These are phyloP conservation scores for Coniochaeta prunicola DNA, from an alignment of 2,329 filamentous ascomycete genomes.

Conservation along the genomic window DNA sequence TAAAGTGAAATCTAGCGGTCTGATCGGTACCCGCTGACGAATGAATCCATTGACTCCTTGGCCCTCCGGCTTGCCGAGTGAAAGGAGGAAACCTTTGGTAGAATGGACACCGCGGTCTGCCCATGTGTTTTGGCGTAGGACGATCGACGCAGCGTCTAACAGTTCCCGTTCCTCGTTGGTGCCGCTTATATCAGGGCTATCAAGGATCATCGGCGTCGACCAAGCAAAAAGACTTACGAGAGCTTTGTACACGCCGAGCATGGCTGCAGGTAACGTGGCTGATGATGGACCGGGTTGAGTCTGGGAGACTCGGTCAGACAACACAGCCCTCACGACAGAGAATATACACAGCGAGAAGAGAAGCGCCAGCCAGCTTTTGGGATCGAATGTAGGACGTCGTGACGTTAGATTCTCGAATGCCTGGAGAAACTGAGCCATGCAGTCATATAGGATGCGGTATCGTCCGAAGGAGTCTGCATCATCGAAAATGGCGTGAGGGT, in stretches of 20 bases:
- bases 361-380: constrained; percentile 41
- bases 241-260: constrained; percentile 43
- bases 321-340: constrained; percentile 44
- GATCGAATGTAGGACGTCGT: constrained; percentile 27
- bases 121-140: constrained; percentile 43
- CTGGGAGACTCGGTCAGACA: constrained; percentile 36
- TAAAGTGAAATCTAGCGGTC: constrained; percentile 21
- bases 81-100: constrained; percentile 41
- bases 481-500: constrained; percentile 25
- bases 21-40: constrained; percentile 27
- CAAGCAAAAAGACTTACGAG: constrained; percentile 41
- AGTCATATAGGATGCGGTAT: constrained; percentile 40
- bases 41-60: constrained; percentile 33
- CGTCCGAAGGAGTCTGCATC: constrained; percentile 41
- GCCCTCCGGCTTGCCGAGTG: constrained; percentile 32
- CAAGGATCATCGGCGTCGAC: constrained; percentile 35
- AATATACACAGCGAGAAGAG: constrained; percentile 53
- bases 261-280: constrained; percentile 22
- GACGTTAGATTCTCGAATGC: constrained; percentile 41
- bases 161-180: constrained; percentile 37
- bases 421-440: constrained; percentile 43
- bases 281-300: constrained; percentile 13
- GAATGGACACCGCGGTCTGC: constrained; percentile 34
- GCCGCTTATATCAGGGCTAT: constrained; percentile 32
- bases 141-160: constrained; percentile 32